Evolutionary conservation across 805 yeast genomes (phyloP), one percentile per base, ranked within the genome.

Genomic region (Candida peoriensis): DNA sequence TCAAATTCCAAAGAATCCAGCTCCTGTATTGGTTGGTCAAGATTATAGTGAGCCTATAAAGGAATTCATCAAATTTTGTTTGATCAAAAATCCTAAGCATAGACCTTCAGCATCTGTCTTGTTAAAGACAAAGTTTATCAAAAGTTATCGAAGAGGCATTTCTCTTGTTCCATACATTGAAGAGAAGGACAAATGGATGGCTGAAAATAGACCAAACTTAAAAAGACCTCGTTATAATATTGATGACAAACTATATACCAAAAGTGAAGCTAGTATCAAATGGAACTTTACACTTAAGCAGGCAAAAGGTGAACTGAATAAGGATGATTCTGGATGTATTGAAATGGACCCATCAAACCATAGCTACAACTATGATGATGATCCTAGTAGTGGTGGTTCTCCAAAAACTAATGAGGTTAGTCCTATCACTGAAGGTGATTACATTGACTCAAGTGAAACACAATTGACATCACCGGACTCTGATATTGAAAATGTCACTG

Each of bases 61-160:
- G 52, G 66, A 64, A 37, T 84, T 90, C 58, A 76, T 82, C 20
- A 61, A 65, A 21, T 60, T 62, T 31, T 88, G 96, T 54, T 60
- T 90, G 39, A 58, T 68, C 15, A 86, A 81, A 55, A 74, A 76
- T 40, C 93, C 95, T 2, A 42, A 42, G 2, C 52, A 64, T 37
- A 68, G 97, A 43, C 88, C 90, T 0, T 57, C 74, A 13, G 84
- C 90, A 0, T 41, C 54, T 0, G 60, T 63, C 11, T 62, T 93
- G 30, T 60, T 84, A 38, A 68, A 67, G 28, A 71, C 69, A 32
- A 65, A 66, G 32, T 81, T 80, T 49, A 58, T 82, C 14, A 64
- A 61, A 31, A 51, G 54, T 27, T 48, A 56, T 26, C 58, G 55
- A 41, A 50, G 56, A 35, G 51, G 56, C 20, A 42, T 48, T 5